Conservation (phyloP, 1,284 basidiomycete genomes). For the Coniferiporia sulphurascens region DNA sequence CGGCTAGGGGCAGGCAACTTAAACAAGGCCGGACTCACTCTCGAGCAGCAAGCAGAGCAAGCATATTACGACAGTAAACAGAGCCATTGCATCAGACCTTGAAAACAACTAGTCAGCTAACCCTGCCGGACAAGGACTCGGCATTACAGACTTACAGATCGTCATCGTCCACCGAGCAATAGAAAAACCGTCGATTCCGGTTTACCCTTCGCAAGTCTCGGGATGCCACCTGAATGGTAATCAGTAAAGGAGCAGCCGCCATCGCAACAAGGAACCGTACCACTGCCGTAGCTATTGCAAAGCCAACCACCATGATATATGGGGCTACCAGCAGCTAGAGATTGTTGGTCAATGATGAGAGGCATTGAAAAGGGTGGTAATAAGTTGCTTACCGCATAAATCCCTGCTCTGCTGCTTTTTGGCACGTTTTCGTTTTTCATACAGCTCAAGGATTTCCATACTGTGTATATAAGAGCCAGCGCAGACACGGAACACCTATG, state of each 20-base stretch:
- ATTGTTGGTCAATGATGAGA: not conserved
- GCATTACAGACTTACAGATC: constrained; percentile 24
- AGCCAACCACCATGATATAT: constrained; percentile 29
- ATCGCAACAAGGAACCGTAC: constrained; percentile 19
- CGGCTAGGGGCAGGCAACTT: not conserved
- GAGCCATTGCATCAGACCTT: constrained; percentile 28
- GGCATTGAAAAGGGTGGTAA: not conserved
- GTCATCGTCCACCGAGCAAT: constrained; percentile 28
- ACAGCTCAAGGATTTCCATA: constrained; percentile 22
- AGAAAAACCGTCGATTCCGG: constrained; percentile 29
- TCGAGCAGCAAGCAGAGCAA: constrained; percentile 28
- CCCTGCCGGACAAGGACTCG: not conserved
- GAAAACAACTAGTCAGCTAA: not conserved
- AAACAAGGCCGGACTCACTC: constrained; percentile 23
- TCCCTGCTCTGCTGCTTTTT: constrained; percentile 10
- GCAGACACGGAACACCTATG: constrained; percentile 36
- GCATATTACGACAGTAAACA: constrained; percentile 32
- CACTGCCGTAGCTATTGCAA: constrained; percentile 30
- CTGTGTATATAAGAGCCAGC: constrained; percentile 33
- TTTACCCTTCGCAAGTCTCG: constrained; percentile 27
- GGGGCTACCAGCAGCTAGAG: constrained; percentile 34
- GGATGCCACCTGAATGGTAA: constrained; percentile 24
- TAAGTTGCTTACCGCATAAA: constrained; percentile 24
- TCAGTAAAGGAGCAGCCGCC: not conserved
- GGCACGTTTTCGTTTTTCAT: constrained; percentile 12